A percentile compares a stretch with the other conserved stretches of the same genome.
phyloP scores from a whole-genome alignment of 2,329 filamentous ascomycete genomes.

The Colletotrichum shisoi region DNA sequence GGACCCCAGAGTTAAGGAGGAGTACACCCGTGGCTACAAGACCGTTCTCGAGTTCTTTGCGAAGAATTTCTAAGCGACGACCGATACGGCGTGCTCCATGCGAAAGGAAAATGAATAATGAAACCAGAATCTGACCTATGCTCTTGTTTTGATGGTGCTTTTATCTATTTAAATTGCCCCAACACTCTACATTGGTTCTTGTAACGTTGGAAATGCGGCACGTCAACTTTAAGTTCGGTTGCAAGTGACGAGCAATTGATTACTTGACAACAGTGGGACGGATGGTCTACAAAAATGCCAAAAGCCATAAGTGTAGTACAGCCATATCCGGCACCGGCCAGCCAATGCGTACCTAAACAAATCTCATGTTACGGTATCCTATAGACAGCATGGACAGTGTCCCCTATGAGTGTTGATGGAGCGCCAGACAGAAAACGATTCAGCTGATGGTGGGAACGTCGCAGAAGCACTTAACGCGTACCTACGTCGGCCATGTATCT shows the following conservation, averaged over 20 bases:
- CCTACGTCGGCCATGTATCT: constrained; percentile 80
- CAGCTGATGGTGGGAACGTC: too few species aligned
- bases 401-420: too few species aligned
- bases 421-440: too few species aligned
- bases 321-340: not conserved
- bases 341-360: too few species aligned
- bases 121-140: not conserved
- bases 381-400: too few species aligned
- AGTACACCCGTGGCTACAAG: constrained; percentile 69
- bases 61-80: constrained; percentile 54
- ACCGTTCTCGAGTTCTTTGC: constrained; percentile 65
- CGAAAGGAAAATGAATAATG: not conserved
- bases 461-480: not conserved
- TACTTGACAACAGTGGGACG: too few species aligned
- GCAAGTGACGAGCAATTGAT: not conserved
- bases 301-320: too few species aligned
- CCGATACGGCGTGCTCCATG: not conserved
- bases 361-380: too few species aligned
- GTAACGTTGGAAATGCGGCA: not conserved
- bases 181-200: too few species aligned
- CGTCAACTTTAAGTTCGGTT: not conserved
- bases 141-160: not conserved
- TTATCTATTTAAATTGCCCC: not conserved
- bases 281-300: too few species aligned
- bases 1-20: constrained; percentile 64